Percentiles rank a stretch among this genome's conserved stretches.
Conservation (phyloP, 2,329 filamentous ascomycete species). For the Fusarium pseudocircinatum region DNA sequence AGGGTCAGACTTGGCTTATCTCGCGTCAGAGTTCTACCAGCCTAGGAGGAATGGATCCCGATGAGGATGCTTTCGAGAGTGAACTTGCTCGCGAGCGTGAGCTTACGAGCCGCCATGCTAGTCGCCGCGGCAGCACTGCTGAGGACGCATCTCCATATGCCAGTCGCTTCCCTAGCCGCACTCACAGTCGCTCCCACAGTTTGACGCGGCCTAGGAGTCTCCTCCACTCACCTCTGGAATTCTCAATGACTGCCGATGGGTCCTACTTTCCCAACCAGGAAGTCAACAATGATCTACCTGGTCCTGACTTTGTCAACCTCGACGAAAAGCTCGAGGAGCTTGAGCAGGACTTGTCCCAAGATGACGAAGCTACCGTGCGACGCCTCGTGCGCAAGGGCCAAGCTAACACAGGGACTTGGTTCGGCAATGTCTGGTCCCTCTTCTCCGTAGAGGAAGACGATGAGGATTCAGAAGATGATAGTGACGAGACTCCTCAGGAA, state of each 20-base stretch:
- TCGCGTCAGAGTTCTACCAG: constrained; percentile 72
- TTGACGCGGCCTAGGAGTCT: constrained; percentile 49
- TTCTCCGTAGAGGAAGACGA: constrained; percentile 71
- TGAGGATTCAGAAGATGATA: constrained; percentile 58
- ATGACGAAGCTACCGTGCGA: constrained; percentile 68
- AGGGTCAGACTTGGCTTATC: constrained; percentile 75
- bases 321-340: constrained; percentile 67
- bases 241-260: constrained; percentile 39
- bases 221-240: constrained; percentile 57
- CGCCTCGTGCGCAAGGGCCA: constrained; percentile 65
- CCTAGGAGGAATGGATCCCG: constrained; percentile 62
- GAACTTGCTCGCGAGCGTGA: constrained; percentile 63
- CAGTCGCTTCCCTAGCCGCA: constrained; percentile 61
- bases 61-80: constrained; percentile 63
- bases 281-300: constrained; percentile 52
- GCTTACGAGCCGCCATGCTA: constrained; percentile 57
- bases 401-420: constrained; percentile 65
- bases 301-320: constrained; percentile 71
- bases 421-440: constrained; percentile 68
- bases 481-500: constrained; percentile 46
- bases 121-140: constrained; percentile 58
- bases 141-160: constrained; percentile 48
- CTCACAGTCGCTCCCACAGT: constrained; percentile 50
- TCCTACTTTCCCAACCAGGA: constrained; percentile 40
- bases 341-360: constrained; percentile 60